Evolutionary conservation across 148 eudicot genomes (phyloP).

Genomic region (Persicaria tinctoria): DNA sequence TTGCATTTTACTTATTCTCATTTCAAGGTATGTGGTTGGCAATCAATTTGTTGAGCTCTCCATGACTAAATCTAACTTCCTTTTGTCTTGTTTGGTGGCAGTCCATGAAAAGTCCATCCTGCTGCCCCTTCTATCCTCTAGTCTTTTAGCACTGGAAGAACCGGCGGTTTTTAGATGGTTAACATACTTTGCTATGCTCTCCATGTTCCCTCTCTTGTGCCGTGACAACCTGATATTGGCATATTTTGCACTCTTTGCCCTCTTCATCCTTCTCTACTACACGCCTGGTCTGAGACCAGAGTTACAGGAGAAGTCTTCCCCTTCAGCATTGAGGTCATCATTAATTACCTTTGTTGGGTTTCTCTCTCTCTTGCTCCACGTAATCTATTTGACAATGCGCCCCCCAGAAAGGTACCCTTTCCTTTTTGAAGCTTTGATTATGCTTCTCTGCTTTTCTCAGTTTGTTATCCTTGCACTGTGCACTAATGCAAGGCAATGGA

Average conservation of each 20-base stretch:
- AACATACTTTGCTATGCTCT: constrained; percentile 57
- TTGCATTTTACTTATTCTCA: constrained; percentile 81
- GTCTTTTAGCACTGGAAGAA: constrained; percentile 75
- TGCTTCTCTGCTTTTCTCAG: constrained; percentile 85
- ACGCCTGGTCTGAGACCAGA: constrained; percentile 44
- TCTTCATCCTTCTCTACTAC: constrained; percentile 55
- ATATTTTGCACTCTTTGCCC: constrained; percentile 51
- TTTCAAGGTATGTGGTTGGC: constrained; percentile 59
- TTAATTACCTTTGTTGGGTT: constrained; percentile 23
- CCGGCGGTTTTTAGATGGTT: constrained; percentile 71
- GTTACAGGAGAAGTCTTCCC: constrained; percentile 11
- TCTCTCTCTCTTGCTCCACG: constrained; percentile 47
- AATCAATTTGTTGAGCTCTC: no score
- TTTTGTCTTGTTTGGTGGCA: constrained; percentile 19
- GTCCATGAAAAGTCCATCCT: constrained; percentile 96
- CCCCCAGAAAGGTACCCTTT: constrained; percentile 84
- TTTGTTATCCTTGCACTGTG: constrained; percentile 53
- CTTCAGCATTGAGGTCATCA: constrained; percentile 22
- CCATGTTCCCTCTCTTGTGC: constrained; percentile 79
- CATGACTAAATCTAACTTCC: background rate
- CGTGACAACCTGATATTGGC: constrained; percentile 65
- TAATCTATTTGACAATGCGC: constrained; percentile 40
- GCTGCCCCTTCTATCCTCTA: constrained; percentile 82
- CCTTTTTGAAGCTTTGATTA: constrained; percentile 84
- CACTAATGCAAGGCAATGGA: constrained; percentile 72